phyloP scores from a whole-genome alignment of 2,329 filamentous ascomycete genomes.

The Fusarium sulawesiense region DNA sequence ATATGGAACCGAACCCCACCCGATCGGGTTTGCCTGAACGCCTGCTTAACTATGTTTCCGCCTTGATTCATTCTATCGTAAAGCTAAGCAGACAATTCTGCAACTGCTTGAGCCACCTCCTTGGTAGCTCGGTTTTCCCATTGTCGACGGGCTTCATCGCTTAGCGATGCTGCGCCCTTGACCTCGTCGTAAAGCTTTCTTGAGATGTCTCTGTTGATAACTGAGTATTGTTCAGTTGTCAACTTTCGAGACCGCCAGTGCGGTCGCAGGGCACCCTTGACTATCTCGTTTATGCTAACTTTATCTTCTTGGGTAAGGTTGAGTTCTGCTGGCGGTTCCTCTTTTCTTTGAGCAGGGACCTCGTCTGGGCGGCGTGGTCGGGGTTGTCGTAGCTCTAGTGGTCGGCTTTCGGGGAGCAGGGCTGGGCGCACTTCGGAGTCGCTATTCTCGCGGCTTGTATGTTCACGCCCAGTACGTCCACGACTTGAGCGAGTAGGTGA shows the following conservation, averaged over 20 bases:
- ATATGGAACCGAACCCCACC: constrained; percentile 36
- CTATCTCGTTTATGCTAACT: constrained; percentile 87
- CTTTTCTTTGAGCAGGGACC: constrained; percentile 62
- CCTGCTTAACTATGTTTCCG: constrained; percentile 44
- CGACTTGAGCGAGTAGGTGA: constrained; percentile 60
- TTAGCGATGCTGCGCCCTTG: constrained; percentile 66
- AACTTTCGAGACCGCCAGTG: constrained; percentile 83
- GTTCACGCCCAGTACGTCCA: constrained; percentile 19
- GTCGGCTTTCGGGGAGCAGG: constrained; percentile 46
- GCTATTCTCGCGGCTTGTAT: constrained; percentile 28
- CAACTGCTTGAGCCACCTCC: constrained; percentile 82
- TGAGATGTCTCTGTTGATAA: constrained; percentile 90
- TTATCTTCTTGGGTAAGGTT: constrained; percentile 84
- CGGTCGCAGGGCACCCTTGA: constrained; percentile 83
- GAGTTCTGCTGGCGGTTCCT: constrained; percentile 75
- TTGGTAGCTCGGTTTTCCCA: constrained; percentile 82
- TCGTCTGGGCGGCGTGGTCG: constrained; percentile 61
- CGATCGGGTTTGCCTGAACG: constrained; percentile 47
- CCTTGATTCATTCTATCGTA: constrained; percentile 47
- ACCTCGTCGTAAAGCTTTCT: constrained; percentile 84
- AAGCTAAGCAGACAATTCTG: constrained; percentile 64
- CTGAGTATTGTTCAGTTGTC: constrained; percentile 89
- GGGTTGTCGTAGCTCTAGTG: constrained; percentile 64
- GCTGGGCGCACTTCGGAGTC: constrained; percentile 39
- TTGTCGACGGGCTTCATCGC: constrained; percentile 72